These are phyloP conservation scores for Gaultheria prostrata DNA, from an alignment of 148 eudicot species.

Conservation along the genomic window DNA sequence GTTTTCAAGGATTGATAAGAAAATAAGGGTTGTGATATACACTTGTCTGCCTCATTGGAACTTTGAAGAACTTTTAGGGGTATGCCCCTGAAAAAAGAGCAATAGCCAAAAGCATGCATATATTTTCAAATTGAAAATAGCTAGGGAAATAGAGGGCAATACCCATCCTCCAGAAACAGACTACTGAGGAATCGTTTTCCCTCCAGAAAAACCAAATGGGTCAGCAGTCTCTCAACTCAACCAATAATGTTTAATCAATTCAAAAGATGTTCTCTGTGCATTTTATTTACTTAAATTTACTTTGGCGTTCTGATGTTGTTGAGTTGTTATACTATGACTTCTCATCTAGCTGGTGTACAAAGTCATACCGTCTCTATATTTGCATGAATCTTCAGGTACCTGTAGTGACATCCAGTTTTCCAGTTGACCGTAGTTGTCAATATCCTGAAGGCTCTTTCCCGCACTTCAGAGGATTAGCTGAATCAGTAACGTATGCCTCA, in stretches of 20 bases:
- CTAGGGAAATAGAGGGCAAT: not conserved
- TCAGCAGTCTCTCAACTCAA: no score
- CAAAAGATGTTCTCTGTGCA: not conserved
- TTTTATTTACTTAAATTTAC: not conserved
- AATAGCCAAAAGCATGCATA: no score
- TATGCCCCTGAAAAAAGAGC: no score
- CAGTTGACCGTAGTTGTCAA: slow-evolving; percentile 77
- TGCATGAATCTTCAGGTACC: slow-evolving; percentile 64
- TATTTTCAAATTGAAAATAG: not conserved
- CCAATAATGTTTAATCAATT: not conserved
- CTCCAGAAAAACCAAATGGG: no score
- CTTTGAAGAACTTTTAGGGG: no score
- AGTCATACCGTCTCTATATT: not conserved
- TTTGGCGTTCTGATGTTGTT: not conserved
- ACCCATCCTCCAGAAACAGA: not conserved
- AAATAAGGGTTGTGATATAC: no score
- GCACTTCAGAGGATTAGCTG: slow-evolving; percentile 87
- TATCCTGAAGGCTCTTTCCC: slow-evolving; percentile 87
- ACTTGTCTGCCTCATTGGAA: no score
- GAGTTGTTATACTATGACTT: not conserved
- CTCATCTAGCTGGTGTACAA: not conserved
- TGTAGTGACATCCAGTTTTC: slow-evolving; percentile 77
- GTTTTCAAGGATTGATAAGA: no score
- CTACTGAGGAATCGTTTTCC: not conserved
- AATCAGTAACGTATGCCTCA: slow-evolving; percentile 73